A percentile compares a stretch with the other conserved stretches of the same genome.
Conservation (phyloP, 2,329 filamentous ascomycete species). For the Arthrobotrys sphaeroides region DNA sequence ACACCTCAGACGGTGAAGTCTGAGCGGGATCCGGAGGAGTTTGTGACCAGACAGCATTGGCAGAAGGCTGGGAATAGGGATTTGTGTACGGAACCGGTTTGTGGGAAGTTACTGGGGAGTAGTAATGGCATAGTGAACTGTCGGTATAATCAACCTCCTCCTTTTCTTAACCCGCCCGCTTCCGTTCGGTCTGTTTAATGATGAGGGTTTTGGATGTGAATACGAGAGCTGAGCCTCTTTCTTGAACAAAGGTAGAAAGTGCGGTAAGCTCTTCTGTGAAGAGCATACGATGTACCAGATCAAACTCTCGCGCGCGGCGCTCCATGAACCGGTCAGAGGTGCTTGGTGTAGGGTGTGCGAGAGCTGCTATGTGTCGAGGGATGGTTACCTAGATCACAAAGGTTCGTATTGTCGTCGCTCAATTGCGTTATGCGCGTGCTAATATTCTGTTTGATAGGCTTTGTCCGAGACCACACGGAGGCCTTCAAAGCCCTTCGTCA, state of each 20-base stretch:
- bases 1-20: slow-evolving; percentile 57
- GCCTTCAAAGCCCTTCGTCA: slow-evolving; percentile 76
- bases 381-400: slow-evolving; percentile 90
- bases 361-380: slow-evolving; percentile 97
- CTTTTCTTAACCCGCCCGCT: background rate
- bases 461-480: slow-evolving; percentile 75
- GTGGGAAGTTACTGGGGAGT: slow-evolving; percentile 79
- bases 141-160: slow-evolving; percentile 48
- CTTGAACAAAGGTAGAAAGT: slow-evolving; percentile 70
- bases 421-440: too few relatives aligned
- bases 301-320: slow-evolving; percentile 88
- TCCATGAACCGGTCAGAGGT: slow-evolving; percentile 87
- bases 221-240: slow-evolving; percentile 26
- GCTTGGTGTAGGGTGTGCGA: slow-evolving; percentile 96
- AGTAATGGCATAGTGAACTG: slow-evolving; percentile 90
- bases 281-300: slow-evolving; percentile 99
- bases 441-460: slow-evolving; percentile 46
- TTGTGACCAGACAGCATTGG: slow-evolving; percentile 90
- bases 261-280: slow-evolving; percentile 92
- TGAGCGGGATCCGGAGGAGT: slow-evolving; percentile 80
- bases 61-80: slow-evolving; percentile 79
- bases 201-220: background rate
- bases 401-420: too few relatives aligned
- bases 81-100: slow-evolving; percentile 84
- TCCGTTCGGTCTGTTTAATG: background rate